These are phyloP conservation scores for Oxyria digyna DNA, from an alignment of 148 eudicot species.

Conservation along the genomic window DNA sequence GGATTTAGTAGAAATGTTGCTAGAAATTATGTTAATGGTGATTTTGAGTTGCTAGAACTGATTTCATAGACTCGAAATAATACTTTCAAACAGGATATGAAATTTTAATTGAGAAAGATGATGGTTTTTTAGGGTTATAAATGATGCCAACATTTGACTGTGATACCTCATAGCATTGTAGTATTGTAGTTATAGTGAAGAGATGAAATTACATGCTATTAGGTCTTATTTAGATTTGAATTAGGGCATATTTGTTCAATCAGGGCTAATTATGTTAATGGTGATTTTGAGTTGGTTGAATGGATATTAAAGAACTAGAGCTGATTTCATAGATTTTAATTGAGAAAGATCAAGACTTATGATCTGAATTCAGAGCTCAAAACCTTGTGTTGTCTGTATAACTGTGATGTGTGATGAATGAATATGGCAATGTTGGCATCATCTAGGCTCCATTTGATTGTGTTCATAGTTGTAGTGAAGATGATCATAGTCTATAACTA, in stretches of 20 bases:
- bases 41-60: not conserved
- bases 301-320: too few species aligned
- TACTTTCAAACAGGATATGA: too few species aligned
- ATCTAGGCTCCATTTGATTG: too few species aligned
- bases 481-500: too few species aligned
- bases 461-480: too few species aligned
- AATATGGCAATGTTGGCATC: not conserved
- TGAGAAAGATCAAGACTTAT: not conserved
- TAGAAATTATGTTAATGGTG: not conserved
- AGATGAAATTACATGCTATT: too few species aligned
- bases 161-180: too few species aligned
- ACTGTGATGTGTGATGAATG: not conserved
- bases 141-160: too few species aligned
- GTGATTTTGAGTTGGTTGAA: not conserved
- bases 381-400: not conserved
- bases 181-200: too few species aligned
- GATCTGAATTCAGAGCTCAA: not conserved
- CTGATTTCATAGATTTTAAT: not conserved
- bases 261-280: not conserved
- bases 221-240: too few species aligned
- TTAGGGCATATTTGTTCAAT: too few species aligned
- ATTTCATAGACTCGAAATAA: not conserved
- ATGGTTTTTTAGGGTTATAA: too few species aligned
- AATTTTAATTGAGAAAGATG: not conserved
- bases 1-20: not conserved